Evolutionary conservation across 2,329 filamentous ascomycete genomes (phyloP), one percentile per base, ranked within the genome.

Genomic region (Exutisphaerella laricina): DNA sequence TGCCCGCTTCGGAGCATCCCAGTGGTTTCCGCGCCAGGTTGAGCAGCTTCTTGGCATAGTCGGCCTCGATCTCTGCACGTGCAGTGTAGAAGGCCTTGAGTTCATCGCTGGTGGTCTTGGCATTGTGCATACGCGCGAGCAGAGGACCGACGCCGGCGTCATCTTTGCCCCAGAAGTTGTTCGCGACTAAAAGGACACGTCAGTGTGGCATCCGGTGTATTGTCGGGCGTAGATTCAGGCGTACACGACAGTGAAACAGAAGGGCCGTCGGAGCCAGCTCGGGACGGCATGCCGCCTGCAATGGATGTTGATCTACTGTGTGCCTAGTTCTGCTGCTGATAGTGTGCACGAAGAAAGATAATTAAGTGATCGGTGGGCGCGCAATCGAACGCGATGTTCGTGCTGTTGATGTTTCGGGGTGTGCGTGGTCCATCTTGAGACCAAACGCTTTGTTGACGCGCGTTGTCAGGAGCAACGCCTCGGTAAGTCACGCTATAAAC

Each of bases 81-180:
- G 87, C 90, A 50, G 75, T 80, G 66, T 98, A 98, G 70, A 98
- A 98, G 7, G 83, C 74, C 62, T 86, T 90, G 38, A 98, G 68
- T 69, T 98, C 92, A 67, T 98, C 94, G 64, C 84, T 89, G 18
- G 92, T 96, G 59, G 85, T 80, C 73, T 98, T 98, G 36, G 92
- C 88, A 66, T 82, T 84, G 62, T 88, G 84, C 88, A 98, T 94
- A 61, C 92, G 90, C 65, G 90, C 87, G 21, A 98, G 77, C 60
- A 98, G 79, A 45, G 92, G 94, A 33, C 77, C 76, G 60, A 98
- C 89, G 63, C 92, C 94, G 39, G 90, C 92, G 74, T 98, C 92
- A 66, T 97, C 90, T 74, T 94, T 97, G 52, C 92, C 92, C 92
- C 92, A 98, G 68, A 98, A 98, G 66, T 98, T 98, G 72, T 98